These are phyloP conservation scores for Fraxinus quadrangulata DNA, from an alignment of 257 asterid species.

Conservation along the genomic window DNA sequence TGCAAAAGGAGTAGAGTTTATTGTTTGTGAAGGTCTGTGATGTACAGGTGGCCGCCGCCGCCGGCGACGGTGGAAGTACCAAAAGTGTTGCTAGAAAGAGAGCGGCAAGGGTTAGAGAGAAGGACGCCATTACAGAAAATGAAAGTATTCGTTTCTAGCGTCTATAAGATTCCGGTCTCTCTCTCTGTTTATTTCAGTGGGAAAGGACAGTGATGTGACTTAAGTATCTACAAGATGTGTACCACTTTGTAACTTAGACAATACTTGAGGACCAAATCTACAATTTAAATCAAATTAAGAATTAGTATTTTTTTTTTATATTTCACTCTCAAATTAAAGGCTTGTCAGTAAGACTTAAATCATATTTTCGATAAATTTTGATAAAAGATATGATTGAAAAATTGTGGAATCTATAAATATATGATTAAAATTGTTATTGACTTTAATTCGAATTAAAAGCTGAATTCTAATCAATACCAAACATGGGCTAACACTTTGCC, in stretches of 20 bases:
- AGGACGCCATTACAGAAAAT: conserved; percentile 42
- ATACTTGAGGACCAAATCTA: not conserved
- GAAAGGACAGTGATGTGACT: not conserved
- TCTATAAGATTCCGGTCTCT: not conserved
- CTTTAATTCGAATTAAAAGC: no score
- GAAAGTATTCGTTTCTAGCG: not conserved
- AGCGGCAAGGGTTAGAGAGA: conserved; percentile 26
- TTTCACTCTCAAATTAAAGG: not conserved
- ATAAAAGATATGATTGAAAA: no score
- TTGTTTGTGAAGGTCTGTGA: conserved; percentile 60
- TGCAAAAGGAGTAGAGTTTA: conserved; percentile 58
- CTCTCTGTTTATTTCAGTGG: not conserved
- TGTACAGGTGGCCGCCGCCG: conserved; percentile 56
- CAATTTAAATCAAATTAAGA: not conserved
- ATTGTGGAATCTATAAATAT: no score
- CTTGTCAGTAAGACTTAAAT: no score
- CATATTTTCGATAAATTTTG: no score
- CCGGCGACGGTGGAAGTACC: conserved; percentile 41
- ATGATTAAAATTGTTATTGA: no score
- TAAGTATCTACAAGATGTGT: no score
- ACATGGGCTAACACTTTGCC: no score
- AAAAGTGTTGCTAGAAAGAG: conserved; percentile 20
- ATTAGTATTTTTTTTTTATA: no score
- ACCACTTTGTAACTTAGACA: not conserved
- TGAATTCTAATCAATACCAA: no score